A percentile compares a stretch with the other conserved stretches of the same genome.
These are phyloP conservation scores for Linnemannia elongata DNA, from an alignment of 192 early-diverging fungal genomes.

Conservation along the genomic window DNA sequence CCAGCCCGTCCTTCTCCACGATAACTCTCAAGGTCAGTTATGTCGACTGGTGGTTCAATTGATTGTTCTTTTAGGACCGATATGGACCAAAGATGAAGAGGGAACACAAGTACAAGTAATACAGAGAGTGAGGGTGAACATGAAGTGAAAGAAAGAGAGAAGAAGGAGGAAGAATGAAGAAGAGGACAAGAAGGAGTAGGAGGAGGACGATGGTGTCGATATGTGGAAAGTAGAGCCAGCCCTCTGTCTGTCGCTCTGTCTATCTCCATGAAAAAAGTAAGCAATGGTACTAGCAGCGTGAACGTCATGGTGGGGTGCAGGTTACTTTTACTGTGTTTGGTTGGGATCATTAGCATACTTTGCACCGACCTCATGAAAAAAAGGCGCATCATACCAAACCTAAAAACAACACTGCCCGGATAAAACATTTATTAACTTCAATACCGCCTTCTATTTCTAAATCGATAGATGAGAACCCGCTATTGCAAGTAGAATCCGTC, in stretches of 20 bases:
- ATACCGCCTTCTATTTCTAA: neutral
- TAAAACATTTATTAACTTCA: neutral
- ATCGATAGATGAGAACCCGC: slow-evolving; percentile 25
- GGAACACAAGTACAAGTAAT: neutral
- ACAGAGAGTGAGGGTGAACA: neutral
- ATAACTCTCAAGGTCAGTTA: neutral
- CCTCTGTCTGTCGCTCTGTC: no score
- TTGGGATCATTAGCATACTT: no score
- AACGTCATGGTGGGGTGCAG: no score
- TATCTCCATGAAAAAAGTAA: no score
- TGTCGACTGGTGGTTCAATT: neutral
- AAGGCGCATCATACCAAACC: neutral
- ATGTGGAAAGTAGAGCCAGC: no score
- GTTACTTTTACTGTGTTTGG: no score
- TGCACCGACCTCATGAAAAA: no score
- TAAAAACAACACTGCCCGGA: neutral
- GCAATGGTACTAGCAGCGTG: no score
- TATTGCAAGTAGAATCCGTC: slow-evolving; percentile 73
- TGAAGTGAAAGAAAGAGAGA: no score
- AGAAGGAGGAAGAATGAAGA: no score
- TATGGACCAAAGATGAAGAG: neutral
- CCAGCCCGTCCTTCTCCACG: slow-evolving; percentile 61
- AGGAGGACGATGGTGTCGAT: no score
- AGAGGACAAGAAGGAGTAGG: no score
- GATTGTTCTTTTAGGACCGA: neutral